Evolutionary conservation across 1,139 yeast species (phyloP).

Genomic region (Kurtzmaniella quercitrusa): DNA sequence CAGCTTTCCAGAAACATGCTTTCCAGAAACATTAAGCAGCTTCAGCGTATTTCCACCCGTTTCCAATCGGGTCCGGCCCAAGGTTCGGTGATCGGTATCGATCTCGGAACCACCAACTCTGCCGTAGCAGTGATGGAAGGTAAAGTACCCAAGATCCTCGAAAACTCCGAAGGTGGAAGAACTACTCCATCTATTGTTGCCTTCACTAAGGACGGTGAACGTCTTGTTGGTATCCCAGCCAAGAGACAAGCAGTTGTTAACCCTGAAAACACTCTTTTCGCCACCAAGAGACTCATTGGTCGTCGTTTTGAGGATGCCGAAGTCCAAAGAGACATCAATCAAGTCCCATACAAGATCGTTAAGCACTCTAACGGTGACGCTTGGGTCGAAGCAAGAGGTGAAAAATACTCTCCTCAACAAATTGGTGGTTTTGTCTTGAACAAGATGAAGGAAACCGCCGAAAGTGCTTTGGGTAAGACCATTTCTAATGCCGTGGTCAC

Average conservation of each 20-base stretch:
- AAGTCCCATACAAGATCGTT: constrained; percentile 96
- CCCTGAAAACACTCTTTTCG: constrained; percentile 96
- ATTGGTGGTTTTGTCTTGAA: constrained; percentile 95
- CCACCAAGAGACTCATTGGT: constrained; percentile 98
- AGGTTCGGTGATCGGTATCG: constrained; percentile 94
- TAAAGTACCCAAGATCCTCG: constrained; percentile 91
- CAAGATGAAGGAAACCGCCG: constrained; percentile 98
- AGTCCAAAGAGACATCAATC: constrained; percentile 94
- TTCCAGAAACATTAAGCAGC: constrained; percentile 27
- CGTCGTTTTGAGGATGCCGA: constrained; percentile 95
- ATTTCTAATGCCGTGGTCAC: constrained; percentile 91
- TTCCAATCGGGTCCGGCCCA: constrained; percentile 48
- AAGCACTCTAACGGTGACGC: constrained; percentile 98
- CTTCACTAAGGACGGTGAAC: constrained; percentile 88
- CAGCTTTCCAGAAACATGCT: constrained; percentile 33
- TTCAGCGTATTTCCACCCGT: constrained; percentile 48
- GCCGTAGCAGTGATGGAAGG: constrained; percentile 99
- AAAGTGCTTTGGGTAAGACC: constrained; percentile 79
- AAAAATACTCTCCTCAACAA: constrained; percentile 92
- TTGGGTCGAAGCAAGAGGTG: constrained; percentile 97
- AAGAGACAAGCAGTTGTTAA: constrained; percentile 98
- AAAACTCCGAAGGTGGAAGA: constrained; percentile 98
- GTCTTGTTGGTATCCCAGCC: constrained; percentile 97
- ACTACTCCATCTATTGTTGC: constrained; percentile 99
- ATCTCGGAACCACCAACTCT: constrained; percentile 98